Evolutionary conservation across 2,329 filamentous ascomycete species (phyloP), one percentile per base, ranked within the genome.

Genomic region (Colletotrichum tamarilloi): DNA sequence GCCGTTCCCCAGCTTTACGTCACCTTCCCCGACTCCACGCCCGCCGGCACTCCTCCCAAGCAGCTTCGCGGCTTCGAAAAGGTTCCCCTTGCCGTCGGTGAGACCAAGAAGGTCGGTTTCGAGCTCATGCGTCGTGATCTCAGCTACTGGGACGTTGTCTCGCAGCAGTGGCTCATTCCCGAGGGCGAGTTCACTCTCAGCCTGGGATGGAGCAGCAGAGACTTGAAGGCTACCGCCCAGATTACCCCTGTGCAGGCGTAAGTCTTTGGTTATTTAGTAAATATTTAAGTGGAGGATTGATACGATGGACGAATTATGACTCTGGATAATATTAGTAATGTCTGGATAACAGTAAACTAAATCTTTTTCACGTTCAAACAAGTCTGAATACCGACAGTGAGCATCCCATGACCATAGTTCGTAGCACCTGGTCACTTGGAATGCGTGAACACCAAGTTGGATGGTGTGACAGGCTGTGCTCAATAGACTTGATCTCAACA

Each of bases 1-100:
- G 83, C 86, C 11, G 86, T 91, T 0, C 81, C 87, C 2, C 89
- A 92, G 79, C 81, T 92, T 1, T 91, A 91, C 77, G 79, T 91
- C n/a, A 75, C 77, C 5, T 81, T 86, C 79, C 82, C 84, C 53
- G 78, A 79, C 24, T 78, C 78, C 62, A 75, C 84, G n/a, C 74
- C 82, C 19, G 70, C 79, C 16, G 82, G 81, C 60, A 89, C 88
- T 11, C 89, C 89, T 0, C 81, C 85, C 5, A 81, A 81, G 62
- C 84, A 87, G 76, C 83, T 89, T 7, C 82, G 87, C 75, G 87
- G 82, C 62, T 91, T 91, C 69, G 84, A 87, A 3, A 90, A 90
- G 79, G 76, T 87, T 1, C 76, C 76, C 3, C 78, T 91, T 1
- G 76, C 77, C 4, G 75, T 83, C 0, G 86, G 86, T 1, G 80